These are phyloP conservation scores for Alternaria triticina DNA, from an alignment of 2,329 filamentous ascomycete genomes.

Conservation along the genomic window DNA sequence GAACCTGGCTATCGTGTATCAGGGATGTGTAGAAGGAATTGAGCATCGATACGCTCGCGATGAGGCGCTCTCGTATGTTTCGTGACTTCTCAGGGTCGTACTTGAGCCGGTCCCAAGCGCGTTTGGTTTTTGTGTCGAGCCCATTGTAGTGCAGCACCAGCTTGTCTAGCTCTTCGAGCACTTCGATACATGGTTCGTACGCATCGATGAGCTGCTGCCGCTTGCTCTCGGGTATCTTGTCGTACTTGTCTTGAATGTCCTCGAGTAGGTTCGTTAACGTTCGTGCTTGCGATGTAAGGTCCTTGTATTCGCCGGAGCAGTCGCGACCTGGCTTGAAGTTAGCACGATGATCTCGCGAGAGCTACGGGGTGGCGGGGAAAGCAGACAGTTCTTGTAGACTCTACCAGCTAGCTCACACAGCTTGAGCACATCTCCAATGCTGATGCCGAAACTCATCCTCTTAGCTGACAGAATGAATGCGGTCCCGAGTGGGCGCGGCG, in stretches of 20 bases:
- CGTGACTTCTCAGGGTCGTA: conserved; percentile 35
- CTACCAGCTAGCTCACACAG: conserved; percentile 30
- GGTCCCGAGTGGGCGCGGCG: not conserved
- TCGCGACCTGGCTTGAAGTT: conserved; percentile 30
- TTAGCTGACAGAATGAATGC: not conserved
- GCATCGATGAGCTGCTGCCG: conserved; percentile 28
- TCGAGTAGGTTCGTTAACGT: conserved; percentile 35
- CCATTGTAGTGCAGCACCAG: conserved; percentile 36
- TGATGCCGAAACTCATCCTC: conserved; percentile 35
- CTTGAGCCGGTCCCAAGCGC: conserved; percentile 39
- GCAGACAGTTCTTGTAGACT: conserved; percentile 36
- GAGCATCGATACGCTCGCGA: conserved; percentile 32
- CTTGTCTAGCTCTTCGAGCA: conserved; percentile 35
- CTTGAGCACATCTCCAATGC: conserved; percentile 36
- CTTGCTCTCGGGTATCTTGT: conserved; percentile 29
- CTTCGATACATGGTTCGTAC: conserved; percentile 32
- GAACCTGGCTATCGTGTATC: conserved; percentile 36
- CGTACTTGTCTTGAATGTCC: conserved; percentile 37
- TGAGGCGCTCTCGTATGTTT: conserved; percentile 30
- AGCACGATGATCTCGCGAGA: not conserved
- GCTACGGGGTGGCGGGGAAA: not conserved
- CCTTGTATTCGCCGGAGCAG: conserved; percentile 39
- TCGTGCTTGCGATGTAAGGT: conserved; percentile 32
- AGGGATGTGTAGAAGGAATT: conserved; percentile 36
- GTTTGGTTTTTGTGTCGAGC: conserved; percentile 37